Percentiles rank a stretch among this genome's conserved stretches.
Conservation (phyloP, 1,139 yeast species). For the Pichia sp. region DNA sequence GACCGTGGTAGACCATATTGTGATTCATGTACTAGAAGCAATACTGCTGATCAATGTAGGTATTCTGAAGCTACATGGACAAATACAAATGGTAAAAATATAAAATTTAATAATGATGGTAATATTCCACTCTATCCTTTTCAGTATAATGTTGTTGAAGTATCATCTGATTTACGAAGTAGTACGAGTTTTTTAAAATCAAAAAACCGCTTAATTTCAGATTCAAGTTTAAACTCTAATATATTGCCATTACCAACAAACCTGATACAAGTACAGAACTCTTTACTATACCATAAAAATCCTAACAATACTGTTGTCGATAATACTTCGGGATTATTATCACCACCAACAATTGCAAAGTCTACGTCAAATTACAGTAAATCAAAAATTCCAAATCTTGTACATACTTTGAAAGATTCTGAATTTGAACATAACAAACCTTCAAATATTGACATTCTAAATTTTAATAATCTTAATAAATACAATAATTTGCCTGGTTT, state of each 20-base stretch:
- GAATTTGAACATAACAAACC: background rate
- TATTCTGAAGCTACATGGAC: conserved; percentile 53
- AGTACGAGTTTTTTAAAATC: background rate
- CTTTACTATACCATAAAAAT: background rate
- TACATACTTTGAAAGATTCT: background rate
- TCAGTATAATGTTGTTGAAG: background rate
- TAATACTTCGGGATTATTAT: background rate
- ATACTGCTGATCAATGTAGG: conserved; percentile 60
- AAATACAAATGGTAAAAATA: conserved; percentile 12
- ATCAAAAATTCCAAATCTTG: background rate
- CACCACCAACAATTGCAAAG: background rate
- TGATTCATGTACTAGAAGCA: conserved; percentile 58
- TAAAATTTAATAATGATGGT: background rate
- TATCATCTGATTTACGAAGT: background rate
- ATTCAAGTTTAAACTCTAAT: background rate
- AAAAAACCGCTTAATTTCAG: background rate
- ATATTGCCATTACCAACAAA: background rate
- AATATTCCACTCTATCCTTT: background rate
- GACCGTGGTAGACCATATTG: conserved; percentile 63
- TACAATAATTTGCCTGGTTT: background rate
- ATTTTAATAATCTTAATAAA: background rate
- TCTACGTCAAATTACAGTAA: background rate
- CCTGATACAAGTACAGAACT: background rate
- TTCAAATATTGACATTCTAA: background rate
- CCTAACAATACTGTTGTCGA: background rate